phyloP scores from a whole-genome alignment of 2,329 filamentous ascomycete genomes.

The Stenocarpella maydis region DNA sequence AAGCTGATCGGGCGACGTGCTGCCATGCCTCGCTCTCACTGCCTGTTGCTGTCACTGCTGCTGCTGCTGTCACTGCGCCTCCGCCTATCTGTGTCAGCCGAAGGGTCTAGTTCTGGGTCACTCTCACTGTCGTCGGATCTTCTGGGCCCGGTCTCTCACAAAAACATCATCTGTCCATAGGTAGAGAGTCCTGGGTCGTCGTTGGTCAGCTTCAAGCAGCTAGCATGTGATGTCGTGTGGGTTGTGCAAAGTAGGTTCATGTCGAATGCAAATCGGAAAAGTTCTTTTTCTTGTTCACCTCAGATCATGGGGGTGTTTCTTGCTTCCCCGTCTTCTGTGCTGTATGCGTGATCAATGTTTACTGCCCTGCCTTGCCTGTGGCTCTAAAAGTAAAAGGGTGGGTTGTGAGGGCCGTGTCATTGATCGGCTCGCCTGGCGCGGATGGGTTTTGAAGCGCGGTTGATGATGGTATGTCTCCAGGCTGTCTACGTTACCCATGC shows the following conservation, averaged over 20 bases:
- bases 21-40: not conserved
- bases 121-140: not conserved
- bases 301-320: too few relatives aligned
- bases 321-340: not conserved
- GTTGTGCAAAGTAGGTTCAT: slow-evolving; percentile 24
- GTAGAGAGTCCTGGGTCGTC: slow-evolving; percentile 18
- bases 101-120: not conserved
- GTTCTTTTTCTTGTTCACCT: slow-evolving; percentile 26
- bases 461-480: too few relatives aligned
- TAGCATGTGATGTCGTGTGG: slow-evolving; percentile 27
- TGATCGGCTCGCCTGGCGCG: too few relatives aligned
- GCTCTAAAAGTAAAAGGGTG: not conserved
- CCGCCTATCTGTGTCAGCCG: slow-evolving; percentile 1
- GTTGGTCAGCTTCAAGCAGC: not conserved
- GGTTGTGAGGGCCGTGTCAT: too few relatives aligned
- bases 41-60: slow-evolving; percentile 1
- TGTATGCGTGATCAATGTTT: not conserved
- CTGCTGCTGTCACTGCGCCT: not conserved
- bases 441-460: too few relatives aligned
- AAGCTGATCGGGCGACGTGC: not conserved
- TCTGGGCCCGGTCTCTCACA: too few relatives aligned
- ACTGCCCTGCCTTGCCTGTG: not conserved
- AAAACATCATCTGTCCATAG: slow-evolving; percentile 19
- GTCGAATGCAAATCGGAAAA: slow-evolving; percentile 33
- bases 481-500: too few relatives aligned